Percentiles rank a stretch among this genome's conserved stretches.
phyloP scores from a whole-genome alignment of 108 stramenopile genomes.

The Poteriospumella lacustris region DNA sequence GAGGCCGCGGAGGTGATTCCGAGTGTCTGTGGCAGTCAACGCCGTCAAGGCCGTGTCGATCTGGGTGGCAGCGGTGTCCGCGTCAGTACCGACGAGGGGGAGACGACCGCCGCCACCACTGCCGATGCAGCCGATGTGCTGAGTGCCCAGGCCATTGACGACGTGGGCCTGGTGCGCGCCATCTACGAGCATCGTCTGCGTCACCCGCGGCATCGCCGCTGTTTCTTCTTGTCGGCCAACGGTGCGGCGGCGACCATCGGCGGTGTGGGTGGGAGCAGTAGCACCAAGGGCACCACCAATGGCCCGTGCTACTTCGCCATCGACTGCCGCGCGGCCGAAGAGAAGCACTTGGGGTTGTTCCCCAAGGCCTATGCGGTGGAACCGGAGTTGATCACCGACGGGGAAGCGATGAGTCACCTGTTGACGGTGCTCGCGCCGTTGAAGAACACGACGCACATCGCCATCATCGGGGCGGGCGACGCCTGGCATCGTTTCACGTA shows the following conservation, averaged over 20 bases:
- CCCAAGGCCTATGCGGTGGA: constrained; percentile 24
- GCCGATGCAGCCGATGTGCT: no score
- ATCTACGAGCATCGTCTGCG: no score
- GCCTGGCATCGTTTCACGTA: not conserved
- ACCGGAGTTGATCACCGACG: constrained; percentile 1
- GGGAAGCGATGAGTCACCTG: not conserved
- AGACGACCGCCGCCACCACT: no score
- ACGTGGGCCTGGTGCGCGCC: not conserved
- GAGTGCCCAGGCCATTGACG: no score
- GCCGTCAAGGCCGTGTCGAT: not conserved
- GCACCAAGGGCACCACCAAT: no score
- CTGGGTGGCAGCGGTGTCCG: no score
- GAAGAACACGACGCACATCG: not conserved
- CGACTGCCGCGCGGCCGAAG: constrained; percentile 11
- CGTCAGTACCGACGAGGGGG: no score
- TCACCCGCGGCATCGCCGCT: no score
- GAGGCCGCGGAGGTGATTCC: not conserved
- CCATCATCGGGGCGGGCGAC: not conserved
- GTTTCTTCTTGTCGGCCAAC: no score
- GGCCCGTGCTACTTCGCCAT: constrained; percentile 13
- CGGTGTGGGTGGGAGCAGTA: no score
- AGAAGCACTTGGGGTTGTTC: constrained; percentile 16
- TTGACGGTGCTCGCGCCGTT: not conserved
- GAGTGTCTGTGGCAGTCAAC: not conserved
- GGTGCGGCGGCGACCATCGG: no score